Percentiles rank a stretch among this genome's conserved stretches.
These are phyloP conservation scores for Candida vaughaniae DNA, from an alignment of 805 yeast species.

Conservation along the genomic window DNA sequence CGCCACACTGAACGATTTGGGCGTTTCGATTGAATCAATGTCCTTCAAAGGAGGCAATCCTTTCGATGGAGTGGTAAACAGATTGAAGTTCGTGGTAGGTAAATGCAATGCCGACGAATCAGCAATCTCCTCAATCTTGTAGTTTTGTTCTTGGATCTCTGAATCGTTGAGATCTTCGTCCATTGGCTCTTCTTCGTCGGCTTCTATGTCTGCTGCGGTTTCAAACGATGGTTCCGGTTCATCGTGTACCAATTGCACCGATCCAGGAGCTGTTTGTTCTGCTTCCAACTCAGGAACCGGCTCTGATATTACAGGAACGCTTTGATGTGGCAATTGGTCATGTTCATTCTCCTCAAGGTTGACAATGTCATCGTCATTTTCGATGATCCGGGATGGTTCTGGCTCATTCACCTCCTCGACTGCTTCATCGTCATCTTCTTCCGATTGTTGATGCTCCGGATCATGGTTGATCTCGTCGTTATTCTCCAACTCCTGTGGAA, in stretches of 20 bases:
- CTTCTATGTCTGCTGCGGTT: slow-evolving; percentile 2
- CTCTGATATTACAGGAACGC: slow-evolving; percentile 1
- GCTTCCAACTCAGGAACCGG: slow-evolving; percentile 1
- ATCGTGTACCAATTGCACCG: too few species aligned
- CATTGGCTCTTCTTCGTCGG: slow-evolving; percentile 1
- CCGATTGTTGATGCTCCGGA: not conserved
- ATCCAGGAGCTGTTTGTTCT: not conserved
- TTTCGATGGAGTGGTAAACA: slow-evolving; percentile 41
- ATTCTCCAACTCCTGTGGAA: not conserved
- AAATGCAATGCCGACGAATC: slow-evolving; percentile 10
- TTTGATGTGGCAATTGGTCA: too few species aligned
- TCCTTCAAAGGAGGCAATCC: slow-evolving; percentile 42
- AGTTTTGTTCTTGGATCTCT: slow-evolving; percentile 8
- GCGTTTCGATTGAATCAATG: slow-evolving; percentile 40
- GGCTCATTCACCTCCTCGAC: too few species aligned
- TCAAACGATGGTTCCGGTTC: too few species aligned
- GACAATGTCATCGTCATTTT: slow-evolving; percentile 8
- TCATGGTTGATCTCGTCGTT: not conserved
- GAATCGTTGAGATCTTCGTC: slow-evolving; percentile 1
- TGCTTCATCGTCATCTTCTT: not conserved
- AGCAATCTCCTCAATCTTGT: slow-evolving; percentile 11
- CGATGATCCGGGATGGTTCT: not conserved
- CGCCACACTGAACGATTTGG: slow-evolving; percentile 41
- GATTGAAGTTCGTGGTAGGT: slow-evolving; percentile 10
- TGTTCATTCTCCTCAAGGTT: slow-evolving; percentile 6